Evolutionary conservation across 2,329 filamentous ascomycete species (phyloP).

Genomic region (Bipolaris gigantea): DNA sequence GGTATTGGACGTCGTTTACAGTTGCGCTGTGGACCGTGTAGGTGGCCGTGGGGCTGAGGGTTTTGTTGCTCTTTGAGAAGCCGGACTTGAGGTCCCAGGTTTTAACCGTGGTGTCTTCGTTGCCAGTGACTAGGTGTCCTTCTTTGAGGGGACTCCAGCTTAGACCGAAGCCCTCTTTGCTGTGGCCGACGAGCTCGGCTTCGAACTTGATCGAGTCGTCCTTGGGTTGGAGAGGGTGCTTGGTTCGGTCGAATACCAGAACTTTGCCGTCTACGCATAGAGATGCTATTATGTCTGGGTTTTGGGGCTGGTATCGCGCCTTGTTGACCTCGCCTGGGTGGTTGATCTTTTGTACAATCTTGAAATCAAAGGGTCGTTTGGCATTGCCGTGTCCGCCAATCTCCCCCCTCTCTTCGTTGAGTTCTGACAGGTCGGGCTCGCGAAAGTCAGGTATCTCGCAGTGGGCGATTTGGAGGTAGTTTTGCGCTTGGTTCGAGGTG

Average conservation of each 20-base stretch:
- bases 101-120: slow-evolving; percentile 87
- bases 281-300: slow-evolving; percentile 93
- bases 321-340: slow-evolving; percentile 98
- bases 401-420: slow-evolving; percentile 89
- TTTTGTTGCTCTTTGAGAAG: slow-evolving; percentile 69
- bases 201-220: slow-evolving; percentile 71
- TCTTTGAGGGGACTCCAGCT: slow-evolving; percentile 86
- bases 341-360: slow-evolving; percentile 92
- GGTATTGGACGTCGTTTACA: slow-evolving; percentile 96
- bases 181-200: slow-evolving; percentile 82
- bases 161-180: slow-evolving; percentile 85
- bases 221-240: slow-evolving; percentile 77
- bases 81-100: slow-evolving; percentile 84
- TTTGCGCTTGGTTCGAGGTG: slow-evolving; percentile 80
- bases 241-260: slow-evolving; percentile 93
- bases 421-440: slow-evolving; percentile 74
- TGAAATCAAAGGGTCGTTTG: slow-evolving; percentile 80
- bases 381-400: slow-evolving; percentile 87
- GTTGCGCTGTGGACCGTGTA: slow-evolving; percentile 89
- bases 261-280: slow-evolving; percentile 85
- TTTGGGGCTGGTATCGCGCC: slow-evolving; percentile 95
- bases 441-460: slow-evolving; percentile 85
- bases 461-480: slow-evolving; percentile 93
- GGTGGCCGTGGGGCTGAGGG: slow-evolving; percentile 69
- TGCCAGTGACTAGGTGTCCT: slow-evolving; percentile 84